Base-by-base conservation (phyloP, 805 yeast genomes). In the Candida orba region DNA sequence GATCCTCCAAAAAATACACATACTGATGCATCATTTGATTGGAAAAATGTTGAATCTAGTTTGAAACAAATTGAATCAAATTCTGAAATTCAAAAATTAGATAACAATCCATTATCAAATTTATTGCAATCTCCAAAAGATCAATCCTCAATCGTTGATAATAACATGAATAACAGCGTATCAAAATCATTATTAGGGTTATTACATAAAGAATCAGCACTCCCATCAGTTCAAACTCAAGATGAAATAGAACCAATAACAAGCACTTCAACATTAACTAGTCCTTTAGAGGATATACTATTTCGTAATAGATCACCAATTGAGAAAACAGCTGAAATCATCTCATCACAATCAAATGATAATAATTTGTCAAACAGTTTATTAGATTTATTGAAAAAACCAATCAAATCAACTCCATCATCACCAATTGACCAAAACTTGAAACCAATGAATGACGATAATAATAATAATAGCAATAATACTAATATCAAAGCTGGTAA, bases 31-130 rank as follows among this genome's bases (percentile, higher is more conserved):
- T 2, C 38, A 39, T 25, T 33, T 24, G 36, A 34, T 23, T 18
- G 30, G 23, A 17, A 20, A 13, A 13, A 30, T 24, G 17, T 37
- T 12, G 44, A 37, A 17, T 14, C 34, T 10, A 48, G 36, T 3
- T 18, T 42, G 1, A 45, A 45, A 17, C 47, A 39, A 2, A 38
- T 46, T 30, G 49, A 48, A 34, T 25, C 45, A 5, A 18, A 38
- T n/a, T 20, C 33, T 12, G 25, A 31, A 7, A 30, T 35, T 14
- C 7, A 14, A 14, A 27, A 18, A 23, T 10, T 30, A 5, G 8
- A 30, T 15, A 22, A 32, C 8, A 13, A n/a, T 5, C 24, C 38
- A 36, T 24, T 36, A 9, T 24, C 24, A 15, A 36, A n/a, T 24
- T 15, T 36, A 8, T 24, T 36, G 8, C 31, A 36, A 12, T 6